Percentiles rank a stretch among this genome's conserved stretches.
These are phyloP conservation scores for Meira miltonrushii DNA, from an alignment of 1,284 basidiomycete genomes.

Conservation along the genomic window DNA sequence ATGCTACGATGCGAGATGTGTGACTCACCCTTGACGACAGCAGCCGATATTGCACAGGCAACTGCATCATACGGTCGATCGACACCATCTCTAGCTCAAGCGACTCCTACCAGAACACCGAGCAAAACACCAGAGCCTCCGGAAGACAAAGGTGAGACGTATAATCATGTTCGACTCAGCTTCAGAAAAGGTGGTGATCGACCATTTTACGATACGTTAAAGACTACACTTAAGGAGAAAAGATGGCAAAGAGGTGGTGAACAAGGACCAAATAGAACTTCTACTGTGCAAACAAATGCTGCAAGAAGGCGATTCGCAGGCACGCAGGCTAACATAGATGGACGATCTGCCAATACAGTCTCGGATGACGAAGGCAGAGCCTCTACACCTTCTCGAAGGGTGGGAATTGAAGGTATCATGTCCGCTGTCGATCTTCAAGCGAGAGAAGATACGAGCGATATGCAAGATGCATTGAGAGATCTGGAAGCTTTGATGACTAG, in stretches of 20 bases:
- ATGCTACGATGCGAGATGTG: conserved; percentile 82
- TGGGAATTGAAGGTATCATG: conserved; percentile 13
- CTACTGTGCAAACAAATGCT: not conserved
- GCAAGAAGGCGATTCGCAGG: not conserved
- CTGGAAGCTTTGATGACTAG: conserved; percentile 86
- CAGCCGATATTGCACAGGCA: conserved; percentile 20
- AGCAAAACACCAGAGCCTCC: not conserved
- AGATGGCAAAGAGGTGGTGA: not conserved
- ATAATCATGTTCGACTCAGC: not conserved
- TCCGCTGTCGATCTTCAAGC: conserved; percentile 31
- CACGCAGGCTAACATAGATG: conserved; percentile 11
- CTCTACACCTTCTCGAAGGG: not conserved
- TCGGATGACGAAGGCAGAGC: not conserved
- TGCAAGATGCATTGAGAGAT: conserved; percentile 77
- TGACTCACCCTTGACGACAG: conserved; percentile 61
- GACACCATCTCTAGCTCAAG: not conserved
- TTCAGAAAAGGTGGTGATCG: conserved; percentile 7
- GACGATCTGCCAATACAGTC: not conserved
- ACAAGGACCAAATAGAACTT: not conserved
- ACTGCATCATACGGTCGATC: conserved; percentile 16
- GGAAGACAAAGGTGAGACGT: not conserved
- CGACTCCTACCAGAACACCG: not conserved
- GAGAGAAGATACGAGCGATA: conserved; percentile 64
- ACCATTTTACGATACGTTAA: conserved; percentile 1
- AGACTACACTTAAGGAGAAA: conserved; percentile 1